Evolutionary conservation across 139 green algal species (phyloP), one percentile per base, ranked within the genome.

Genomic region (Tetradesmus lagerheimii): DNA sequence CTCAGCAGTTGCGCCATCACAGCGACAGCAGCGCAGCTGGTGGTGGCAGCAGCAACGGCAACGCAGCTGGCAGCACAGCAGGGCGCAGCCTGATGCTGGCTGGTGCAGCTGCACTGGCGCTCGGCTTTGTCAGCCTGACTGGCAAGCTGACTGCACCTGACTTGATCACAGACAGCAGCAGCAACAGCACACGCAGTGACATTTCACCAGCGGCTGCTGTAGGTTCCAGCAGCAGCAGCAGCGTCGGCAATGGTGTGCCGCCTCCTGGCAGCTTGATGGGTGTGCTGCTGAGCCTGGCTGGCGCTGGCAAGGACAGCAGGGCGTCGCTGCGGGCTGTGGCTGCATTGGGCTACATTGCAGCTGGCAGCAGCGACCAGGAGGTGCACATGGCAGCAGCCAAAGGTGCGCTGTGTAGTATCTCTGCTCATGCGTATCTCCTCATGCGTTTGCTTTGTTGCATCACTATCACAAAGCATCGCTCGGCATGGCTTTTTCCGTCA

Each of bases 71-170:
- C 47, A 41, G 41, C 80, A 14, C 16, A 39, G 35, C 35, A 18
- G 62, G 57, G 14, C 50, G 50, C 81, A 39, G 37, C 45, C 81
- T 64, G 9, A 57, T 43, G 31, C 34, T 93, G 38, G 94, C 92
- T 4, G 90, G 87, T 31, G 39, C 79, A 25, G 91, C 92, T 37
- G 93, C 93, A 5, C 20, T 86, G 18, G 90, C 92, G 6, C 76
- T 95, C 16, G 93, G 92, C 34, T 88, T 92, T 50, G 84, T 88
- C 2, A 92, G 57, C 14, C 34, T 67, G 35, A 64, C 43, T n/a
- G 86, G 41, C 39, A 45, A 23, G 35, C 34, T 27, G 29, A 3
- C 38, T 29, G 57, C 57, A 1, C 86, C 38, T 2, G 35, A 34
- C n/a, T n/a, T 76, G 39, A 29, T 83, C 35, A 29, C n/a, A 16